These are phyloP conservation scores for Phytophthora pistaciae DNA, from an alignment of 352 stramenopile species.

Conservation along the genomic window DNA sequence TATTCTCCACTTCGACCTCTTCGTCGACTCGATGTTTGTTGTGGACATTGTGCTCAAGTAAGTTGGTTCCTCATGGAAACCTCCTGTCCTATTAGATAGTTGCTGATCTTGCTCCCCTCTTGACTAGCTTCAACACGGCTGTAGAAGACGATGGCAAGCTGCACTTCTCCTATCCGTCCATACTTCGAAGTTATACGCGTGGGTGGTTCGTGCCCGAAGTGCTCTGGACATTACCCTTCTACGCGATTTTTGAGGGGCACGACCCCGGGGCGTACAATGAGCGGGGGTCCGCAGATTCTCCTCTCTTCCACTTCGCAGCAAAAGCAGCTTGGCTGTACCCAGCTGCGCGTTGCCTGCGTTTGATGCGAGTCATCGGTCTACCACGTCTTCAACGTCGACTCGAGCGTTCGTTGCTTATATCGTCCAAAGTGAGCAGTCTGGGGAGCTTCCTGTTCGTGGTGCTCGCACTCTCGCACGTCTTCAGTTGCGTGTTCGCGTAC, in stretches of 20 bases:
- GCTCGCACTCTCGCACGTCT: slow-evolving; percentile 81
- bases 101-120: neutral
- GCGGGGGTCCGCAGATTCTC: slow-evolving; percentile 9
- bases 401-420: slow-evolving; percentile 80
- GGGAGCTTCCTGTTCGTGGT: slow-evolving; percentile 81
- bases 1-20: slow-evolving; percentile 64
- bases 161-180: slow-evolving; percentile 68
- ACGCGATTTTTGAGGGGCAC: slow-evolving; percentile 51
- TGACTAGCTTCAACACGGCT: slow-evolving; percentile 73
- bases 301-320: slow-evolving; percentile 36
- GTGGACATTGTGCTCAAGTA: slow-evolving; percentile 83
- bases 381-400: slow-evolving; percentile 67
- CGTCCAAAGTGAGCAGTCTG: slow-evolving; percentile 80
- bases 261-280: slow-evolving; percentile 29
- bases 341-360: slow-evolving; percentile 53
- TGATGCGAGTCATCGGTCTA: slow-evolving; percentile 63
- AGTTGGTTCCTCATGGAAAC: slow-evolving; percentile 3
- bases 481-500: slow-evolving; percentile 83
- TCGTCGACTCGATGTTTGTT: slow-evolving; percentile 71
- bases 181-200: slow-evolving; percentile 57
- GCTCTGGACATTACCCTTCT: slow-evolving; percentile 77
- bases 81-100: neutral
- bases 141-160: slow-evolving; percentile 80
- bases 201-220: slow-evolving; percentile 72
- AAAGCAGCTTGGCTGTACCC: slow-evolving; percentile 53